phyloP scores from a whole-genome alignment of 2,329 filamentous ascomycete species.

The Fusarium piperis region DNA sequence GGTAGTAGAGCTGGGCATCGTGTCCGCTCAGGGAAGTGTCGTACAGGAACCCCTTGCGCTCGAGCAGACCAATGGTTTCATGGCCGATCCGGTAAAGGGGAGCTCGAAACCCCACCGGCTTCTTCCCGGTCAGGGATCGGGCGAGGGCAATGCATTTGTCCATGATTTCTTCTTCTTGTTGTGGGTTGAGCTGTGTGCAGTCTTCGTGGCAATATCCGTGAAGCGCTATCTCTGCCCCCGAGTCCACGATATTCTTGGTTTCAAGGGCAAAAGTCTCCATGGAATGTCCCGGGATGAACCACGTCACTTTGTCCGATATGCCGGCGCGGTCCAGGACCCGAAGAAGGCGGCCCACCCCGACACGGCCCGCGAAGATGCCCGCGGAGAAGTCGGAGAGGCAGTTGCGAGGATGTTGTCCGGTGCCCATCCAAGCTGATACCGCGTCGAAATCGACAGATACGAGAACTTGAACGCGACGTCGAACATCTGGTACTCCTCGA shows the following conservation, averaged over 20 bases:
- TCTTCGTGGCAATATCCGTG: constrained; percentile 5
- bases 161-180: not conserved
- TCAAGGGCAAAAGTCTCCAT: constrained; percentile 58
- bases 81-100: constrained; percentile 1
- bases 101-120: not conserved
- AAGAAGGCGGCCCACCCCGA: constrained; percentile 60
- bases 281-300: constrained; percentile 62
- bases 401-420: constrained; percentile 53
- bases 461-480: constrained; percentile 34
- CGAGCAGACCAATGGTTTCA: not conserved
- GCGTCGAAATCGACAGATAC: constrained; percentile 61
- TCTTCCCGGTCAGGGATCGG: not conserved
- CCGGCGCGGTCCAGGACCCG: constrained; percentile 49
- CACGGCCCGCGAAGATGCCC: constrained; percentile 31
- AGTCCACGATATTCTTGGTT: constrained; percentile 50
- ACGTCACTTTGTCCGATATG: constrained; percentile 57
- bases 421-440: constrained; percentile 63
- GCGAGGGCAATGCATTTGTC: not conserved
- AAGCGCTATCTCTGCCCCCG: constrained; percentile 15
- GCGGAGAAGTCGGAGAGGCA: constrained; percentile 19
- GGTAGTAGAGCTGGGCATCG: not conserved
- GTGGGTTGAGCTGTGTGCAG: not conserved
- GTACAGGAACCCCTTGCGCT: not conserved
- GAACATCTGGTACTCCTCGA: not conserved
- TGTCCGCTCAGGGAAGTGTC: not conserved